These are phyloP conservation scores for Dioscorea zingiberensis DNA, from an alignment of 106 monocot genomes.

Conservation along the genomic window DNA sequence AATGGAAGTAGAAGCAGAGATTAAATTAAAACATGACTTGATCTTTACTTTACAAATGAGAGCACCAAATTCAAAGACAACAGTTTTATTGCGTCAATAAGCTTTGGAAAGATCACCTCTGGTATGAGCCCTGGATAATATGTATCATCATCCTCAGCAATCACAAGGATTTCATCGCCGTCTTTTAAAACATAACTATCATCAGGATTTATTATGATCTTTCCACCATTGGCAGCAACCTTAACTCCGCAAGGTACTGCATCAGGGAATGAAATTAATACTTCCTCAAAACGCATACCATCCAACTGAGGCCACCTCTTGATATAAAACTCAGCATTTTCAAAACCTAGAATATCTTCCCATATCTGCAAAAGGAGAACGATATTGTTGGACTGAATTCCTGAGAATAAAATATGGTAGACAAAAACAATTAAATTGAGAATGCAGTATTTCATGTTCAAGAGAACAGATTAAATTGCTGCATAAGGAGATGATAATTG, in stretches of 20 bases:
- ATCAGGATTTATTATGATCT: slow-evolving; percentile 81
- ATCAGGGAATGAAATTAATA: slow-evolving; percentile 80
- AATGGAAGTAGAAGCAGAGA: not conserved
- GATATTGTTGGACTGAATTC: too few relatives aligned
- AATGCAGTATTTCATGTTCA: too few relatives aligned
- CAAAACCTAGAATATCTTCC: slow-evolving; percentile 97
- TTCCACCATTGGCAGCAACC: slow-evolving; percentile 63
- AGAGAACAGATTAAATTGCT: too few relatives aligned
- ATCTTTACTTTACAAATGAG: too few relatives aligned
- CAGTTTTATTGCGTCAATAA: too few relatives aligned
- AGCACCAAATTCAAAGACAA: too few relatives aligned
- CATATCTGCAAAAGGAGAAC: slow-evolving; percentile 64
- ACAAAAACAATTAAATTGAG: too few relatives aligned
- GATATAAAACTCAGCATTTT: slow-evolving; percentile 97
- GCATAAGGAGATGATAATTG: too few relatives aligned
- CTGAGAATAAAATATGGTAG: too few relatives aligned
- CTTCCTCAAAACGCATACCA: slow-evolving; percentile 70
- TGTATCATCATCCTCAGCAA: slow-evolving; percentile 96
- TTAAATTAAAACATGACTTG: not conserved
- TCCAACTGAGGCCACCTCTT: slow-evolving; percentile 86
- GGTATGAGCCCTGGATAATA: slow-evolving; percentile 61
- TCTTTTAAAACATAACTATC: slow-evolving; percentile 77
- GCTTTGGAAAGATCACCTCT: slow-evolving; percentile 31
- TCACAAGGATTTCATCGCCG: slow-evolving; percentile 90
- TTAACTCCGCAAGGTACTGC: slow-evolving; percentile 96